Evolutionary conservation across 2,329 filamentous ascomycete species (phyloP), one percentile per base, ranked within the genome.

Genomic region (Chrysoporthe austroafricana): DNA sequence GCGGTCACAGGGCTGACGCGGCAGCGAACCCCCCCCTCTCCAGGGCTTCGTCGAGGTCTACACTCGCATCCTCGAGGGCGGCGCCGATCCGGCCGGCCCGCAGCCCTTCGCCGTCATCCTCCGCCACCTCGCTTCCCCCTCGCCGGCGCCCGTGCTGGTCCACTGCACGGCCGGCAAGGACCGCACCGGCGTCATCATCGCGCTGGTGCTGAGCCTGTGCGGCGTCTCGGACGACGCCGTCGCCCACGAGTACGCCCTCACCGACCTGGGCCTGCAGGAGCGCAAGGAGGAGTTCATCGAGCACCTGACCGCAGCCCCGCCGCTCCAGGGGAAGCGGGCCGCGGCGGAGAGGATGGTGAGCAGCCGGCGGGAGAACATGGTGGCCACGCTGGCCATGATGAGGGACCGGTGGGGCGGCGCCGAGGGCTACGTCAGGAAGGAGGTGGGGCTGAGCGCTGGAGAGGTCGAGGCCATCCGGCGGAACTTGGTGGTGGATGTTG

Each of bases 141-240:
- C 67, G 77, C 62, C 62, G 76, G 7, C 52, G 16, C 87, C 89
- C 8, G 77, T 90, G 11, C 80, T 93, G 7, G 80, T 93, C 8
- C 91, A 94, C 74, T 94, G 91, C 77, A 91, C 90, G 0, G 90
- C 90, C 0, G 91, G 91, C 14, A 94, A 94, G 77, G 91, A 94
- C 76, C 84, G 91, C 56, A 94, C 91, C 0, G 91, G 91, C 2
- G 84, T 94, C 4, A 79, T 93, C 57, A 86, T 87, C 61, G 91
- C 90, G 3, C 73, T 94, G 52, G 75, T 94, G 9, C 81, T 93
- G 50, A 79, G 85, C 36, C 81, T 93, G 39, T 88, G 88, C 9
- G 88, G 88, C 4, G 88, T 92, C 0, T 77, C 82, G 1, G 83
- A 88, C 70, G 80, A 85, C 44, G 75, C 78, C 4, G 83, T 92